These are phyloP conservation scores for Fraxinus floribunda DNA, from an alignment of 305 asterid species.

Conservation along the genomic window DNA sequence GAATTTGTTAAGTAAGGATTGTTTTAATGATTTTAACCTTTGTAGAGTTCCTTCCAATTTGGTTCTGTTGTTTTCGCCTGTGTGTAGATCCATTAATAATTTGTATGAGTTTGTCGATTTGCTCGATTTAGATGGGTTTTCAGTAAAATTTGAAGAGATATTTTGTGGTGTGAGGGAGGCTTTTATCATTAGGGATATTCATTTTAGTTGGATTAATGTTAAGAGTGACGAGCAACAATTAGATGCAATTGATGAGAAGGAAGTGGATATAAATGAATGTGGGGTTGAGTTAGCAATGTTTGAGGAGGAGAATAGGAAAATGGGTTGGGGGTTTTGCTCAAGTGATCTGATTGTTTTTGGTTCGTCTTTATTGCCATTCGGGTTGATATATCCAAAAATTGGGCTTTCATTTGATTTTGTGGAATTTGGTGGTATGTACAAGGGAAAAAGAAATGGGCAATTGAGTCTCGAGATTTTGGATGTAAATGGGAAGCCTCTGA, in stretches of 20 bases:
- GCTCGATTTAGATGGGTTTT: constrained; percentile 29
- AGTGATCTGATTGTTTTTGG: constrained; percentile 64
- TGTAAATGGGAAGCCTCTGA: constrained; percentile 66
- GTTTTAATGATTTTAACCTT: constrained; percentile 22
- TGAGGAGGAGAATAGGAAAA: constrained; percentile 44
- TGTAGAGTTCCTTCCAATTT: constrained; percentile 48
- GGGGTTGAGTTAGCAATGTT: constrained; percentile 23
- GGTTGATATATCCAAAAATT: constrained; percentile 71
- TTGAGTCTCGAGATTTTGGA: constrained; percentile 67
- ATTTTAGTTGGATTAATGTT: constrained; percentile 78
- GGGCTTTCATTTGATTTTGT: constrained; percentile 44
- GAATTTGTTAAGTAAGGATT: constrained; percentile 33
- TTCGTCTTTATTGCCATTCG: constrained; percentile 75
- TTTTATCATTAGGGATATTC: constrained; percentile 56
- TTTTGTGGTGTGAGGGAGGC: constrained; percentile 51
- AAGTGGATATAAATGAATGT: constrained; percentile 16
- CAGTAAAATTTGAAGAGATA: constrained; percentile 34
- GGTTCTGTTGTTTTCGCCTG: constrained; percentile 67
- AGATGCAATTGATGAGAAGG: constrained; percentile 24
- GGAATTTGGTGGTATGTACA: constrained; percentile 31
- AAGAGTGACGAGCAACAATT: constrained; percentile 28
- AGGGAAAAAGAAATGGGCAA: constrained; percentile 39
- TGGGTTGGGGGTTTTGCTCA: constrained; percentile 84
- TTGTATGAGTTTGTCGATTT: constrained; percentile 38
- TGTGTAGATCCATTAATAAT: constrained; percentile 34